phyloP scores from a whole-genome alignment of 2,329 filamentous ascomycete species.

The Sporothrix protearum region DNA sequence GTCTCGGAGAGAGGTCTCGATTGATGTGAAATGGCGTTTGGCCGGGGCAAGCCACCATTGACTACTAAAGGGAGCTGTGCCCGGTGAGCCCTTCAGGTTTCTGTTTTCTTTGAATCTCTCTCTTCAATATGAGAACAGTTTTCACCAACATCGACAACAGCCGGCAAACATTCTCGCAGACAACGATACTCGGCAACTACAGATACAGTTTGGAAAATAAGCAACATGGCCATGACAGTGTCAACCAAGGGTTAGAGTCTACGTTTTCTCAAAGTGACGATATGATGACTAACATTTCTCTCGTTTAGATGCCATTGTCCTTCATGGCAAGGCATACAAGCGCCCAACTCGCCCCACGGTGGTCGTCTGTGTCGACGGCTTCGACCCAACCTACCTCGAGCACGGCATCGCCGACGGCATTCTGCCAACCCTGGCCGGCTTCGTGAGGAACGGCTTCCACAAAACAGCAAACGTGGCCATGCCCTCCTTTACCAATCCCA shows the following conservation, averaged over 20 bases:
- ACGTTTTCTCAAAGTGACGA: too few species aligned
- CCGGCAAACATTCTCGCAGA: too few species aligned
- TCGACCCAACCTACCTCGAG: conserved; percentile 42
- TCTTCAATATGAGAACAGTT: neutral
- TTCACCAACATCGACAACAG: too few species aligned
- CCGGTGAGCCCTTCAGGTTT: neutral
- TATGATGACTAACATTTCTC: neutral
- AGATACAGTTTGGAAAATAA: neutral
- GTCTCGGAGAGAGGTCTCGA: too few species aligned
- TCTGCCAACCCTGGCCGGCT: conserved; percentile 36
- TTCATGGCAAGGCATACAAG: conserved; percentile 10
- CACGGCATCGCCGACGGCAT: conserved; percentile 37
- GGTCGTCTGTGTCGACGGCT: conserved; percentile 44
- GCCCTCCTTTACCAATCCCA: conserved; percentile 46
- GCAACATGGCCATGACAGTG: neutral
- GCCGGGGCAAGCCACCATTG: neutral
- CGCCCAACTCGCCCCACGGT: conserved; percentile 34
- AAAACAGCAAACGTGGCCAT: conserved; percentile 40
- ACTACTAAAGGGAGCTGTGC: conserved; percentile 4
- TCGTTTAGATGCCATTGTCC: neutral
- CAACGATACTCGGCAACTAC: neutral
- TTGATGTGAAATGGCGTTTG: neutral
- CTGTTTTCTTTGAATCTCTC: neutral
- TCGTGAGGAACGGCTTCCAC: conserved; percentile 39
- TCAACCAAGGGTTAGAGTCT: neutral